Conservation (phyloP, 2,329 filamentous ascomycete genomes). For the Geosmithia putterillii region DNA sequence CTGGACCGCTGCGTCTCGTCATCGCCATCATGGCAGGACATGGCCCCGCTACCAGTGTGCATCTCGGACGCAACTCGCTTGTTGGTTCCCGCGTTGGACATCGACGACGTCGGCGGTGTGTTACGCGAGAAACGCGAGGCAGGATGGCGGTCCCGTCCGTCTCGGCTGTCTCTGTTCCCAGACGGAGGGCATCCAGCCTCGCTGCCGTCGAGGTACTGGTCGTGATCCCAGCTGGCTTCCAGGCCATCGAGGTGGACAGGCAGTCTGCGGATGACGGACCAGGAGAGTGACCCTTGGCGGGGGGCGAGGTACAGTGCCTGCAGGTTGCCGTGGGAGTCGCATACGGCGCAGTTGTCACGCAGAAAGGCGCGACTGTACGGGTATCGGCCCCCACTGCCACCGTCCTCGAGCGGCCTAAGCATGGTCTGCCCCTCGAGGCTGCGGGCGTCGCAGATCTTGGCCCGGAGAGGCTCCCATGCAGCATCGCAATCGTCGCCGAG, state of each 20-base stretch:
- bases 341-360: constrained; percentile 40
- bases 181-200: neutral
- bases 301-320: constrained; percentile 49
- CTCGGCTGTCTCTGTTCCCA: neutral
- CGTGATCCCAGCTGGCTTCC: constrained; percentile 41
- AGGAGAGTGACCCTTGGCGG: constrained; percentile 39
- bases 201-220: constrained; percentile 35
- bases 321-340: constrained; percentile 39
- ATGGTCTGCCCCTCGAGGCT: constrained; percentile 44
- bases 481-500: constrained; percentile 32
- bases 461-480: constrained; percentile 45
- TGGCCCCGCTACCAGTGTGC: constrained; percentile 24
- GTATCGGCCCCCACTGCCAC: neutral
- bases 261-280: constrained; percentile 36
- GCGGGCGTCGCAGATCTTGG: constrained; percentile 43
- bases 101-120: neutral
- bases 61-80: constrained; percentile 43
- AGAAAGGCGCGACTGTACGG: constrained; percentile 34
- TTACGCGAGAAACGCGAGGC: neutral
- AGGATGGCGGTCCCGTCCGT: neutral
- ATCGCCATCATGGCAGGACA: constrained; percentile 1
- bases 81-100: constrained; percentile 14
- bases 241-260: constrained; percentile 37
- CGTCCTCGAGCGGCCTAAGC: constrained; percentile 38
- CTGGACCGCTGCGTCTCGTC: constrained; percentile 17